Conservation (phyloP, 2,329 filamentous ascomycete species). For the Nothopassalora personata region DNA sequence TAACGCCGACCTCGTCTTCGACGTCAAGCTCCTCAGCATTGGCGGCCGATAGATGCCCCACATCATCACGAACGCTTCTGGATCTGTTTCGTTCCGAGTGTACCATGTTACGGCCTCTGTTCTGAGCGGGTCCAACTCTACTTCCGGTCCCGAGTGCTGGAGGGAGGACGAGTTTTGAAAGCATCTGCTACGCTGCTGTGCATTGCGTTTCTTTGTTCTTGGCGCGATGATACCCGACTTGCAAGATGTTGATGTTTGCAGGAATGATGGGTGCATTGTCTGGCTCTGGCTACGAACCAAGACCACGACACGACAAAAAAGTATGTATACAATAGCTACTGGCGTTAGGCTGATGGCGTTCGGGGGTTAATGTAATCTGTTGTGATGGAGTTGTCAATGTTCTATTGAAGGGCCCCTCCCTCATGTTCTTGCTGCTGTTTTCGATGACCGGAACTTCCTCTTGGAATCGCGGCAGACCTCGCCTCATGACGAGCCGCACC, state of each 20-base stretch:
- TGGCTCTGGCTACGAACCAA: background rate
- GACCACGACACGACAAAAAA: background rate
- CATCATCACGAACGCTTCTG: background rate
- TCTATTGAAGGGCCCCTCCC: background rate
- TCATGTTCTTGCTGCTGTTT: background rate
- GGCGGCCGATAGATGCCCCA: background rate
- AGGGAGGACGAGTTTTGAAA: conserved; percentile 31
- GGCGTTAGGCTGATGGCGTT: background rate
- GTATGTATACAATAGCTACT: conserved; percentile 1
- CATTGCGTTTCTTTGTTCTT: conserved; percentile 7
- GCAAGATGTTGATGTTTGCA: conserved; percentile 19
- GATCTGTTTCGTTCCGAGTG: conserved; percentile 3
- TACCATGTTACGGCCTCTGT: conserved; percentile 11
- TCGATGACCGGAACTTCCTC: too few species aligned
- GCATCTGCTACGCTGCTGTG: conserved; percentile 5
- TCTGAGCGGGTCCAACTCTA: conserved; percentile 21
- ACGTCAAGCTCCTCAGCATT: conserved; percentile 52
- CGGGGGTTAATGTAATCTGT: background rate
- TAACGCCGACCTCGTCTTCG: conserved; percentile 89
- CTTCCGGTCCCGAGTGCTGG: conserved; percentile 33
- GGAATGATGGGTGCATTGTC: conserved; percentile 22
- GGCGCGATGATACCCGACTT: conserved; percentile 24
- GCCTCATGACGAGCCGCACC: too few species aligned
- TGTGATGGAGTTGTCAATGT: background rate
- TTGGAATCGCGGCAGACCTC: too few species aligned